Conservation (phyloP, 139 green algal genomes). For the Auxenochlorella pyrenoidosa region DNA sequence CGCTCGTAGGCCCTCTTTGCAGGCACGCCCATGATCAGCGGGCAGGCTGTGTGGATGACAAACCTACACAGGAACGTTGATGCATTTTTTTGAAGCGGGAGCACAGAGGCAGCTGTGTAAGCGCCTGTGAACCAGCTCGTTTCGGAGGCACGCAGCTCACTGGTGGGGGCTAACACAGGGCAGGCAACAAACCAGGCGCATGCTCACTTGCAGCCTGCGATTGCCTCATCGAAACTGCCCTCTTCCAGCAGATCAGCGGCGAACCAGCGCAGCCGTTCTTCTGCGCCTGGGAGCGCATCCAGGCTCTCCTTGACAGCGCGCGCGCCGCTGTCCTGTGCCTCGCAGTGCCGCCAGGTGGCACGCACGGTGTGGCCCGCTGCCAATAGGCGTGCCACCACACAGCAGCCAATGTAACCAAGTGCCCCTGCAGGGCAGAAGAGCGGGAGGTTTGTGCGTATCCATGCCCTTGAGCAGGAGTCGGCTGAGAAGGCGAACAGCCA, state of each 20-base stretch:
- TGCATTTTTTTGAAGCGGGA: no score
- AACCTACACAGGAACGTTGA: slow-evolving; percentile 36
- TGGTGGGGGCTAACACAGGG: no score
- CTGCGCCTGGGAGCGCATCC: slow-evolving; percentile 51
- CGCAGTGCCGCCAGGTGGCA: slow-evolving; percentile 38
- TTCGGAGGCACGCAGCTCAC: no score
- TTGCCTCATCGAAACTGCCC: slow-evolving; percentile 60
- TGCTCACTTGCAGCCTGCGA: slow-evolving; percentile 42
- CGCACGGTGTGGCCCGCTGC: slow-evolving; percentile 64
- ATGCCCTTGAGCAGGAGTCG: neutral
- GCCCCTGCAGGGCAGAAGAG: neutral
- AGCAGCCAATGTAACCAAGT: slow-evolving; percentile 49
- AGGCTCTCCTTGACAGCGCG: slow-evolving; percentile 22
- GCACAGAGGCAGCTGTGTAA: no score
- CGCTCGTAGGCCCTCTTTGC: slow-evolving; percentile 22
- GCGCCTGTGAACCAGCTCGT: no score
- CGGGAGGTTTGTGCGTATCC: no score
- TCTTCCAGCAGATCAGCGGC: slow-evolving; percentile 46
- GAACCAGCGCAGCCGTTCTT: slow-evolving; percentile 41
- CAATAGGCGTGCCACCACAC: slow-evolving; percentile 59
- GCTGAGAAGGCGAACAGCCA: neutral
- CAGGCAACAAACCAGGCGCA: neutral
- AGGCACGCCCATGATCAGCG: slow-evolving; percentile 26
- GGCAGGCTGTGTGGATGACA: slow-evolving; percentile 70
- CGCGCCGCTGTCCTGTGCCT: neutral